Percentiles rank a stretch among this genome's conserved stretches.
Conservation (phyloP, 208 protist genomes). For the Trypanosomatidae sp. region DNA sequence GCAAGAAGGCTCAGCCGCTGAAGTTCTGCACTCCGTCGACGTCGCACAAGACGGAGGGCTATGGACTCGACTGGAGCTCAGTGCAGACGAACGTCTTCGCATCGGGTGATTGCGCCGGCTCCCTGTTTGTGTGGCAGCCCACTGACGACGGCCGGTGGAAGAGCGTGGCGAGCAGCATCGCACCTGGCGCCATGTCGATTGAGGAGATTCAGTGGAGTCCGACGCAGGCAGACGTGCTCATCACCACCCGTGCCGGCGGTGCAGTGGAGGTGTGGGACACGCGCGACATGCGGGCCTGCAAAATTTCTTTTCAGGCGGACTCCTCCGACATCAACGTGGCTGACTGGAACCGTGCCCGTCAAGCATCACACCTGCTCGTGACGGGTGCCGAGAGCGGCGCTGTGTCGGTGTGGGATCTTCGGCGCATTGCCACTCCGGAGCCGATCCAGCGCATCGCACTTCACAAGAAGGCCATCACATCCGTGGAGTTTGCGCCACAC, state of each 20-base stretch:
- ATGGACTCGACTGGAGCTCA: slow-evolving; percentile 96
- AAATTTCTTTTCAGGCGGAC: slow-evolving; percentile 79
- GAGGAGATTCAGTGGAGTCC: slow-evolving; percentile 98
- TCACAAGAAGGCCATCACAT: slow-evolving; percentile 95
- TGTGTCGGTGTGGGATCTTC: slow-evolving; percentile 97
- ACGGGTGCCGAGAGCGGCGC: slow-evolving; percentile 97
- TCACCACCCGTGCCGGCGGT: slow-evolving; percentile 76
- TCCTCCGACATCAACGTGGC: slow-evolving; percentile 97
- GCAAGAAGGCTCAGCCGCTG: slow-evolving; percentile 35
- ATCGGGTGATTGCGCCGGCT: slow-evolving; percentile 93
- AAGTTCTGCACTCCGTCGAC: slow-evolving; percentile 79
- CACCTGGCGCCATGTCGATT: slow-evolving; percentile 63
- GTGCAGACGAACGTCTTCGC: slow-evolving; percentile 68
- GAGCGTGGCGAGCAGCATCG: slow-evolving; percentile 69
- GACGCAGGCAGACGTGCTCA: slow-evolving; percentile 91
- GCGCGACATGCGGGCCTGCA: slow-evolving; percentile 81
- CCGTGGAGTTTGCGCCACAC: slow-evolving; percentile 96
- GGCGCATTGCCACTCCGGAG: slow-evolving; percentile 68
- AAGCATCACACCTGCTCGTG: slow-evolving; percentile 94
- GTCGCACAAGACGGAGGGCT: slow-evolving; percentile 95
- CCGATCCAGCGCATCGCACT: slow-evolving; percentile 92
- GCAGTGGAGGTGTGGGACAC: slow-evolving; percentile 91
- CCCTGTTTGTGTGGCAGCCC: slow-evolving; percentile 90
- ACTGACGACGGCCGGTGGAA: slow-evolving; percentile 75
- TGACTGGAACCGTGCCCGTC: slow-evolving; percentile 93